A percentile compares a stretch with the other conserved stretches of the same genome.
These are phyloP conservation scores for Pseudozyma thailandica DNA, from an alignment of 1,284 basidiomycete species.

Conservation along the genomic window DNA sequence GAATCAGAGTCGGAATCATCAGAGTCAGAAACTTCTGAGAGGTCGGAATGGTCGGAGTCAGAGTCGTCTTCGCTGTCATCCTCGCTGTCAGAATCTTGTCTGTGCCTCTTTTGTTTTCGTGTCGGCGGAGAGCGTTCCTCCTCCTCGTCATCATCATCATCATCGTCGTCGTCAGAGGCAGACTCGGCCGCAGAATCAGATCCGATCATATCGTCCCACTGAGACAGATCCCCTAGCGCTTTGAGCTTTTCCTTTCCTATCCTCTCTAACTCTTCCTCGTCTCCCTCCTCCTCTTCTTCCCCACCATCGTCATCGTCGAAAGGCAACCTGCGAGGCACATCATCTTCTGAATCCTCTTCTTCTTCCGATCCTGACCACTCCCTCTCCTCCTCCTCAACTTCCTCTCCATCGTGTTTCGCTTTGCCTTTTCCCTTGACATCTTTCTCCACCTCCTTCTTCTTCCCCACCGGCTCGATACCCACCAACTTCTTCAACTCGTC, in stretches of 20 bases:
- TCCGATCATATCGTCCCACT: slow-evolving; percentile 49
- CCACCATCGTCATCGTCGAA: slow-evolving; percentile 16
- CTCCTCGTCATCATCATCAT: too few species aligned
- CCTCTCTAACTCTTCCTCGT: slow-evolving; percentile 36
- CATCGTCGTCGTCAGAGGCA: slow-evolving; percentile 9
- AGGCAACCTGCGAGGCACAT: slow-evolving; percentile 6
- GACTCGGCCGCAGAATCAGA: slow-evolving; percentile 39
- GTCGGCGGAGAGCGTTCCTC: too few species aligned
- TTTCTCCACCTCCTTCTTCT: slow-evolving; percentile 1
- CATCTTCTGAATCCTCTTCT: slow-evolving; percentile 25
- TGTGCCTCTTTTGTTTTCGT: background rate
- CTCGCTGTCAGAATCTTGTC: background rate
- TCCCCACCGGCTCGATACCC: slow-evolving; percentile 15
- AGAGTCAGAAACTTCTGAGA: too few species aligned
- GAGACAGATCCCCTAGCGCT: slow-evolving; percentile 45
- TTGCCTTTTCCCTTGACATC: slow-evolving; percentile 33
- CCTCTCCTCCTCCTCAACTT: slow-evolving; percentile 32
- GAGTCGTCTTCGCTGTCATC: slow-evolving; percentile 7
- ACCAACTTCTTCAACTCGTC: slow-evolving; percentile 67
- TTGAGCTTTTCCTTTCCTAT: slow-evolving; percentile 43
- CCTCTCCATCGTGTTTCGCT: slow-evolving; percentile 29
- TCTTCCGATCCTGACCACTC: slow-evolving; percentile 56
- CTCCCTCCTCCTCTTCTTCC: slow-evolving; percentile 17
- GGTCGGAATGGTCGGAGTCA: slow-evolving; percentile 4
- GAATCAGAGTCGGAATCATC: slow-evolving; percentile 48